Evolutionary conservation across 768 basidiomycete genomes (phyloP).

Genomic region (Amanita pseudoporphyria): DNA sequence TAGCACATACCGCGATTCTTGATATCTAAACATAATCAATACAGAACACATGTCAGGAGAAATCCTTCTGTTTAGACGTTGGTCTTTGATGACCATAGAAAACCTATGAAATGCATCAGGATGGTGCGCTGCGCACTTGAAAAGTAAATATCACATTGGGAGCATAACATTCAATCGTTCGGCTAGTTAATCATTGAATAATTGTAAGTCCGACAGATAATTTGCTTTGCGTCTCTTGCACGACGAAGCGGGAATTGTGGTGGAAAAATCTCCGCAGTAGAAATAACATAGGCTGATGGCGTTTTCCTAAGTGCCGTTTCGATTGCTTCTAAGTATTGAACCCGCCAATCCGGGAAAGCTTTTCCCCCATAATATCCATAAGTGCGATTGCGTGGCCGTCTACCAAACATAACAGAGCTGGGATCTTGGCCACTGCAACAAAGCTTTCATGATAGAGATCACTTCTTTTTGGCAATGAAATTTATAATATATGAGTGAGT

Average conservation of each 20-base stretch:
- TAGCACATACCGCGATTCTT: no score
- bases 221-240: neutral
- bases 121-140: no score
- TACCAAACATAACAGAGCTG: neutral
- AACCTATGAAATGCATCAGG: neutral
- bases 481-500: neutral
- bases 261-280: neutral
- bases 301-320: neutral
- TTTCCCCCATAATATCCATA: neutral
- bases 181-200: neutral
- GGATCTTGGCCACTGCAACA: neutral
- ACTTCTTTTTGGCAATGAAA: slow-evolving; percentile 1
- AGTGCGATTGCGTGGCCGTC: neutral
- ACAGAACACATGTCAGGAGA: no score
- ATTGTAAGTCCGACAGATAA: slow-evolving; percentile 1
- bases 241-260: neutral
- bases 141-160: neutral
- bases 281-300: neutral
- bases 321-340: slow-evolving; percentile 1
- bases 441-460: neutral
- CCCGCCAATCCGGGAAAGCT: slow-evolving; percentile 3
- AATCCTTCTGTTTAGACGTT: no score
- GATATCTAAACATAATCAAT: no score
- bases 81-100: no score
- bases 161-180: neutral